phyloP scores from a whole-genome alignment of 148 eudicot genomes.

The Amaranthus cruentus region DNA sequence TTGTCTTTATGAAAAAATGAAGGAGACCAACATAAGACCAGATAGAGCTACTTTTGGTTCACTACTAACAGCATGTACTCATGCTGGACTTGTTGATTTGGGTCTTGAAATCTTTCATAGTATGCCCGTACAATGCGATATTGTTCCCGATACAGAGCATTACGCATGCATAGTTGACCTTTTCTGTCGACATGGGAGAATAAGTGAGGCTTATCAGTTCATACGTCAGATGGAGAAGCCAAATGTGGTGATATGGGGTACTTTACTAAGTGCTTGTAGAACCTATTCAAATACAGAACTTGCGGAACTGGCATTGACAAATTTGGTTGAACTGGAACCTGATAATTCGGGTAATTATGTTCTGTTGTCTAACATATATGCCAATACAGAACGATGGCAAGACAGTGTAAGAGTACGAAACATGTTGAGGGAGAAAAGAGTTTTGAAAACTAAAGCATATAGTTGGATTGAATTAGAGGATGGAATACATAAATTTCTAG shows the following conservation, averaged over 20 bases:
- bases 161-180: slow-evolving; percentile 60
- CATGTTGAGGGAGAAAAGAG: slow-evolving; percentile 34
- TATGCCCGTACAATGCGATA: slow-evolving; percentile 36
- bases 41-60: slow-evolving; percentile 49
- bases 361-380: slow-evolving; percentile 47
- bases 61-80: slow-evolving; percentile 53
- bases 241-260: slow-evolving; percentile 56
- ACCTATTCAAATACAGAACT: slow-evolving; percentile 35
- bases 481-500: slow-evolving; percentile 47
- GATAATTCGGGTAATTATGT: slow-evolving; percentile 59
- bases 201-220: slow-evolving; percentile 45
- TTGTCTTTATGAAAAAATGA: slow-evolving; percentile 33
- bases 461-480: slow-evolving; percentile 59
- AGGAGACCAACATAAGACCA: slow-evolving; percentile 31
- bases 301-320: slow-evolving; percentile 42
- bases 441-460: slow-evolving; percentile 46
- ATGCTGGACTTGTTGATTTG: slow-evolving; percentile 43
- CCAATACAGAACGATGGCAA: slow-evolving; percentile 49
- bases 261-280: slow-evolving; percentile 49
- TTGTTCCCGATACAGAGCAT: slow-evolving; percentile 48
- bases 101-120: slow-evolving; percentile 41
- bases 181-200: slow-evolving; percentile 43
- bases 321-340: slow-evolving; percentile 44
- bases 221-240: slow-evolving; percentile 46
- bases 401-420: slow-evolving; percentile 36